Base-by-base conservation (phyloP, 352 stramenopile genomes). In the Phytophthora pini region DNA sequence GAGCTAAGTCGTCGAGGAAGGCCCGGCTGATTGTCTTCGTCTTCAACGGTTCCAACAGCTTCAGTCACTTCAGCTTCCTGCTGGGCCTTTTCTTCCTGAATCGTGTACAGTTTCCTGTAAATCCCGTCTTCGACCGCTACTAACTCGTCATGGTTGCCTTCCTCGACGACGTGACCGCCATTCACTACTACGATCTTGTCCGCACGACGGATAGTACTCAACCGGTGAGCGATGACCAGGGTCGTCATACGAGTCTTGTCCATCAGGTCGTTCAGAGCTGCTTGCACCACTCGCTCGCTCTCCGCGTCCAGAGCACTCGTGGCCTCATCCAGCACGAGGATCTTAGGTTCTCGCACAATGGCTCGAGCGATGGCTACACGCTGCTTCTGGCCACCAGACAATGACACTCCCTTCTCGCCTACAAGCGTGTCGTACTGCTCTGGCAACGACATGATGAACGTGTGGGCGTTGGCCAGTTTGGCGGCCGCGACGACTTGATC, bases 371-470 rank as follows among this genome's bases (percentile, higher is more conserved):
- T 85, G 0, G 82, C 82, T 1, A 91, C 47, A n/a, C 96, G 66
- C 26, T 74, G 66, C 26, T 74, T 74, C 55, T 82, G 67, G 9
- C 76, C 74, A 24, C 72, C 97, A n/a, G 87, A 98, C 7, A 99
- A 71, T 22, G 84, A 80, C 3, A 84, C 75, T 12, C 91, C 90
- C 32, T 84, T 80, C 62, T 79, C 68, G 2, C 76, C 76, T 1
- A 81, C 72, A 10, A 76, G 8, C 0, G 76, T 84, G 69, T 98
- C 83, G 71, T 96, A 97, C 79, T 95, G 54, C 81, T 80, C 17
- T 82, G 93, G 91, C 22, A 98, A 82, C 17, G 71, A 61, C 58
- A 82, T 82, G 56, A 98, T 98, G 63, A 84, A 84, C 2, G 56
- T 65, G 53, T 84, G 76, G 2, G 70, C 73, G 34, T 82, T 83